These are phyloP conservation scores for Yamadazyma oceani DNA, from an alignment of 1,139 yeast genomes.

Conservation along the genomic window DNA sequence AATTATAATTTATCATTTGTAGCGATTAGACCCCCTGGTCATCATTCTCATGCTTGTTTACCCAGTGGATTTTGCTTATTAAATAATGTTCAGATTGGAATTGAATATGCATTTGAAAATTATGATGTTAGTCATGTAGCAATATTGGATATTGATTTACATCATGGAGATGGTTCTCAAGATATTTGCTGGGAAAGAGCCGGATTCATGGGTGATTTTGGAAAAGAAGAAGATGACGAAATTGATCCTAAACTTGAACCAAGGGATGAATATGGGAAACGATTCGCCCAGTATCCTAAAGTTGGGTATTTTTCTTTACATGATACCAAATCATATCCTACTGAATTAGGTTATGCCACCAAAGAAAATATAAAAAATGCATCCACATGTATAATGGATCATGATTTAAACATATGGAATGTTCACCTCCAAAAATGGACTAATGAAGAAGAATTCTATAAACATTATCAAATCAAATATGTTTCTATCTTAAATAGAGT, in stretches of 20 bases:
- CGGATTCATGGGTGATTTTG: constrained; percentile 55
- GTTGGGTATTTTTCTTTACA: constrained; percentile 85
- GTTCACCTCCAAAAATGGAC: constrained; percentile 73
- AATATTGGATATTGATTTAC: constrained; percentile 79
- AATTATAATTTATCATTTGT: constrained; percentile 63
- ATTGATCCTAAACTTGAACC: constrained; percentile 29
- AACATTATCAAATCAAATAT: constrained; percentile 62
- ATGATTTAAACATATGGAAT: constrained; percentile 81
- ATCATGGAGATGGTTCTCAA: constrained; percentile 92
- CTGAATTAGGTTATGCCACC: constrained; percentile 76
- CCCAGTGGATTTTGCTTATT: constrained; percentile 88
- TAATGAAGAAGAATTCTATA: constrained; percentile 63
- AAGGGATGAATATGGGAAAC: constrained; percentile 54
- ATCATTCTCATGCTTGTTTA: constrained; percentile 80
- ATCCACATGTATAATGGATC: constrained; percentile 78
- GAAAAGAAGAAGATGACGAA: constrained; percentile 45
- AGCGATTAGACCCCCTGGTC: constrained; percentile 83
- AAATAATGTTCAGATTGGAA: constrained; percentile 80
- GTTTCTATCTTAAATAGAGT: constrained; percentile 66
- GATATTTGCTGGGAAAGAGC: constrained; percentile 85
- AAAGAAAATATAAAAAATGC: constrained; percentile 74
- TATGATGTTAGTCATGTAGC: constrained; percentile 79
- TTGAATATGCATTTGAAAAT: constrained; percentile 69
- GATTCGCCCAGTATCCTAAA: constrained; percentile 55
- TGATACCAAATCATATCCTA: constrained; percentile 85